phyloP scores from a whole-genome alignment of 2,329 filamentous ascomycete genomes.

The Pestalotiopsis sp. region DNA sequence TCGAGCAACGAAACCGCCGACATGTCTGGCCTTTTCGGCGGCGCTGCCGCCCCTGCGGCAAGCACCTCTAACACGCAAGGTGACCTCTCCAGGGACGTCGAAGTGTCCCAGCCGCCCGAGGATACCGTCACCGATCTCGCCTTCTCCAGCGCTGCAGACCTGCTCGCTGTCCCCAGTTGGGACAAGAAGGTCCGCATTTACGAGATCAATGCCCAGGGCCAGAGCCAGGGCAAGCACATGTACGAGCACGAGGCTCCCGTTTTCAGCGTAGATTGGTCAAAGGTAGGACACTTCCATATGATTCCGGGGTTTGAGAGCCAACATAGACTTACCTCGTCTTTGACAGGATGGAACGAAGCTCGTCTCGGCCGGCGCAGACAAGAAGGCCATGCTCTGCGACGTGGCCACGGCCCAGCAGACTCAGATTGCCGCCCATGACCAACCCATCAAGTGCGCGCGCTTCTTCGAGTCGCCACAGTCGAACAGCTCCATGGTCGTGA shows the following conservation, averaged over 20 bases:
- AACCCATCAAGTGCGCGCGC: constrained; percentile 76
- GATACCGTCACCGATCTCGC: constrained; percentile 88
- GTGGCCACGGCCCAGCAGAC: constrained; percentile 67
- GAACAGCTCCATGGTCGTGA: constrained; percentile 81
- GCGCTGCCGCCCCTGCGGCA: constrained; percentile 51
- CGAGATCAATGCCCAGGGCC: constrained; percentile 78
- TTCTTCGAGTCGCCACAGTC: constrained; percentile 71
- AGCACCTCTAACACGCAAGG: constrained; percentile 74
- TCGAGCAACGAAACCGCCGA: constrained; percentile 21
- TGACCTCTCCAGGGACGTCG: constrained; percentile 87
- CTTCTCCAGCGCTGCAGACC: constrained; percentile 70
- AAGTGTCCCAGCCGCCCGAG: constrained; percentile 76
- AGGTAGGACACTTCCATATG: constrained; percentile 58
- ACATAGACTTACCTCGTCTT: constrained; percentile 17
- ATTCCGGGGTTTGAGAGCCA: constrained; percentile 3
- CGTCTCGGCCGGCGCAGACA: constrained; percentile 86
- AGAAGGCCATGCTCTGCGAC: constrained; percentile 87
- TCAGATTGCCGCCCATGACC: constrained; percentile 83
- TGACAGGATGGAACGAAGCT: constrained; percentile 86
- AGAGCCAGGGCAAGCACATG: constrained; percentile 81
- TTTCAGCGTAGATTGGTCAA: constrained; percentile 84
- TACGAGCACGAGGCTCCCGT: constrained; percentile 89
- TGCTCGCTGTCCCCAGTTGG: constrained; percentile 91
- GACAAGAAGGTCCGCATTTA: constrained; percentile 98
- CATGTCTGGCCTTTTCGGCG: constrained; percentile 69